Evolutionary conservation across 2,329 filamentous ascomycete species (phyloP).

Genomic region (Ophiostoma sp.): DNA sequence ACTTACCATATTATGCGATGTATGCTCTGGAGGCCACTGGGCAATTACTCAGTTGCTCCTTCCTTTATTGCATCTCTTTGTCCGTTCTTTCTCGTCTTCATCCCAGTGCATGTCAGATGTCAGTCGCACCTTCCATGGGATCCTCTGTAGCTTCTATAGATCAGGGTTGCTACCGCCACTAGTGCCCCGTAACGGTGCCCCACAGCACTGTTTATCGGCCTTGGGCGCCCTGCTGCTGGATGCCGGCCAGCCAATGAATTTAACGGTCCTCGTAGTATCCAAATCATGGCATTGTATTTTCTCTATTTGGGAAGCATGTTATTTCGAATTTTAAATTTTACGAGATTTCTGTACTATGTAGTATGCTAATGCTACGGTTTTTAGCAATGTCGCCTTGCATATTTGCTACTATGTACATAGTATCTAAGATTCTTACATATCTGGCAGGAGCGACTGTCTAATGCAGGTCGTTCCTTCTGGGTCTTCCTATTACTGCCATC

Average conservation of each 20-base stretch:
- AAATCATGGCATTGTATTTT: background rate
- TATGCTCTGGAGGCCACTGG: background rate
- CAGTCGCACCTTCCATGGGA: background rate
- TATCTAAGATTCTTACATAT: background rate
- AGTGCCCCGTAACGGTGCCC: constrained; percentile 22
- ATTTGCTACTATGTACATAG: background rate
- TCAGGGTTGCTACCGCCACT: constrained; percentile 18
- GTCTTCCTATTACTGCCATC: background rate
- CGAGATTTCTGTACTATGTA: background rate
- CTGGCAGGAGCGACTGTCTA: background rate
- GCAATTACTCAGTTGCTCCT: background rate
- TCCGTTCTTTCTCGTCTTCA: background rate
- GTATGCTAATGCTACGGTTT: background rate
- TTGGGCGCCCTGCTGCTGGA: constrained; percentile 17
- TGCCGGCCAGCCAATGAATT: background rate
- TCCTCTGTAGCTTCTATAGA: constrained; percentile 14
- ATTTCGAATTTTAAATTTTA: background rate
- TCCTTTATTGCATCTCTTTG: background rate
- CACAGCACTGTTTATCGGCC: constrained; percentile 16
- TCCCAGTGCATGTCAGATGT: background rate
- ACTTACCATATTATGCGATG: too few relatives aligned
- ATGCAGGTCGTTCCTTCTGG: constrained; percentile 12
- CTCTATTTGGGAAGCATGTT: background rate
- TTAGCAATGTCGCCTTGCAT: constrained; percentile 5
- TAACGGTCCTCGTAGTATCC: background rate